Conservation (phyloP, 257 asterid genomes). For the Solanum sitiens region DNA sequence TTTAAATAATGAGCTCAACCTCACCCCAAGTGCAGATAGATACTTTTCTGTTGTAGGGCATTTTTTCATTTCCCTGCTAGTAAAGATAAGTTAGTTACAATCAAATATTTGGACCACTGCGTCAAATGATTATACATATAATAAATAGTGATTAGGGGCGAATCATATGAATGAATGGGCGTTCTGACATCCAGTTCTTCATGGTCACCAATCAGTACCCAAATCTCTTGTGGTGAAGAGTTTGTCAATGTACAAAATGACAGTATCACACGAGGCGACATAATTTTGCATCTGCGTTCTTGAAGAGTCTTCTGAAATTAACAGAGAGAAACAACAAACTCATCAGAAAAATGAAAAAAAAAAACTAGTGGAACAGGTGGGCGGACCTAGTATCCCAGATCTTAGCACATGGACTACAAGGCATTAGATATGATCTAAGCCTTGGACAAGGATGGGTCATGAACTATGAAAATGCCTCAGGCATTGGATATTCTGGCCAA, state of each 20-base stretch:
- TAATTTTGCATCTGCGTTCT: constrained; percentile 63
- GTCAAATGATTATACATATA: background rate
- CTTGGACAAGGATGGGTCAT: background rate
- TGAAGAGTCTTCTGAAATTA: constrained; percentile 55
- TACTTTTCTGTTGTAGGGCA: background rate
- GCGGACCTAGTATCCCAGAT: background rate
- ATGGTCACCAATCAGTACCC: constrained; percentile 69
- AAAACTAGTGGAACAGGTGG: background rate
- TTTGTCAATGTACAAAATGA: constrained; percentile 49
- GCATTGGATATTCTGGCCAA: background rate
- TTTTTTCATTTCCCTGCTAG: background rate
- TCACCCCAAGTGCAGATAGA: background rate
- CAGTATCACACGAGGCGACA: constrained; percentile 35
- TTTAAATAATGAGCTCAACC: background rate
- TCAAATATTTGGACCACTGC: background rate
- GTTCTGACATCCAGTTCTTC: background rate
- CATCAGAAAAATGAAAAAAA: background rate
- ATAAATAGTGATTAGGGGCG: background rate
- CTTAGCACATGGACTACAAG: background rate
- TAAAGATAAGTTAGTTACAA: background rate
- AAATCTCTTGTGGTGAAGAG: constrained; percentile 57
- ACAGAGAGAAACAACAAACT: background rate
- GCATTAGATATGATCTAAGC: background rate
- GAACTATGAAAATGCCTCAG: background rate
- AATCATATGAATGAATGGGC: background rate